phyloP scores from a whole-genome alignment of 2,329 filamentous ascomycete species.

The Apiospora kogelbergensis region DNA sequence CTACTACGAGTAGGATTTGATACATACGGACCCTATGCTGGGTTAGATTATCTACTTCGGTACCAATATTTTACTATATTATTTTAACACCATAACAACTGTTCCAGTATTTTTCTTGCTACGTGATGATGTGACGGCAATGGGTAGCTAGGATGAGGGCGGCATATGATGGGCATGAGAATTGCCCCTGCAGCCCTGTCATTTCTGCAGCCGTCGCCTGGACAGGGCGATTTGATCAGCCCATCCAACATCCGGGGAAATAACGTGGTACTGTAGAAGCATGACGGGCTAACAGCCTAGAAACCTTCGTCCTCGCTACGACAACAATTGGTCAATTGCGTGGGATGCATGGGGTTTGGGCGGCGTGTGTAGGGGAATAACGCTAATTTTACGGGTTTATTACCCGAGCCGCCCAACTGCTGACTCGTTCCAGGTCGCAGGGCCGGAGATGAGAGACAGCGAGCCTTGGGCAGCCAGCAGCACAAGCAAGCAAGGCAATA shows the following conservation, averaged over 20 bases:
- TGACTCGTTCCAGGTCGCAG: neutral
- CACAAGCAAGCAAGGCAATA: neutral
- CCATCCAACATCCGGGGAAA: neutral
- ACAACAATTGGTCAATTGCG: neutral
- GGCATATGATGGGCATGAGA: neutral
- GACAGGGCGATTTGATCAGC: neutral
- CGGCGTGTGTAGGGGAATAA: too few species aligned
- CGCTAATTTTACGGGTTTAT: constrained; percentile 3
- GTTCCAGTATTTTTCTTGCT: neutral
- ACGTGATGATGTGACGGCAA: neutral
- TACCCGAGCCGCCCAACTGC: neutral
- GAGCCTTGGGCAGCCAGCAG: neutral
- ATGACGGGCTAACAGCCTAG: neutral
- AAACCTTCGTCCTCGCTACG: neutral
- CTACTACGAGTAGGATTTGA: neutral
- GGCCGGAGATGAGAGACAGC: neutral
- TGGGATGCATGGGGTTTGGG: neutral
- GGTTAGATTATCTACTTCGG: constrained; percentile 4
- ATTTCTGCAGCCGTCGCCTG: neutral
- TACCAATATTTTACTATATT: constrained; percentile 1
- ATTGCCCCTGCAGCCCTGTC: neutral
- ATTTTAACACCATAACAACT: neutral
- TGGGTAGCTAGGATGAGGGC: neutral
- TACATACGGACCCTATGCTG: neutral
- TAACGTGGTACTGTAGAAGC: neutral